A percentile compares a stretch with the other conserved stretches of the same genome.
Evolutionary conservation across 257 asterid genomes (phyloP).

Genomic region (Solanum corneliomulleri): DNA sequence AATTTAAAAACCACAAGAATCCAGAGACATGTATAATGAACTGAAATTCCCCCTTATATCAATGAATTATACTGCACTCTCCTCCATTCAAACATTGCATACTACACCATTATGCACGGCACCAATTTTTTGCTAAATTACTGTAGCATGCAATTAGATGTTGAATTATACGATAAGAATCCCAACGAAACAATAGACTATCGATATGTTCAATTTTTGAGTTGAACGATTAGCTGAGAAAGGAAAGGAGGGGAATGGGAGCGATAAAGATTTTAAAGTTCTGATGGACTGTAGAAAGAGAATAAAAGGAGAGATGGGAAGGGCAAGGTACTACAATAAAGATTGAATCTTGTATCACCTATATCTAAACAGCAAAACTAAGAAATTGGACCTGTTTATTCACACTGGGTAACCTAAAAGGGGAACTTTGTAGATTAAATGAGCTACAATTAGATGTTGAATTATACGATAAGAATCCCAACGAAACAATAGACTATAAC

Average conservation of each 20-base stretch:
- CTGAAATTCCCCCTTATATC: neutral
- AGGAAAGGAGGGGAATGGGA: neutral
- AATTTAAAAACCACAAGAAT: neutral
- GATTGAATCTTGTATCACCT: neutral
- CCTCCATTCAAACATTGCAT: neutral
- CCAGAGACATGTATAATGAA: neutral
- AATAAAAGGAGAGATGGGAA: neutral
- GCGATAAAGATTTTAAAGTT: neutral
- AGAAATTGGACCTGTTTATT: neutral
- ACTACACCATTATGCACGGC: neutral
- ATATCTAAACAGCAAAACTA: neutral
- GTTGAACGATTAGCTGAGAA: neutral
- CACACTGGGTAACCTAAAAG: neutral
- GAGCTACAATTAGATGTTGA: neutral
- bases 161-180: neutral
- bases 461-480: neutral
- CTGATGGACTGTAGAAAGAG: neutral
- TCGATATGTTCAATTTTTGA: neutral
- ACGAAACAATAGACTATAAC: neutral
- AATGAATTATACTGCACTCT: neutral
- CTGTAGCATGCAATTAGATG: neutral
- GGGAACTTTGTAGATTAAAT: neutral
- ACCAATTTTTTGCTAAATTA: neutral
- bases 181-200: neutral
- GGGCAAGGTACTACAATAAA: neutral